Evolutionary conservation across 192 early-diverging fungal genomes (phyloP).

Genomic region (Dispira parvispora): DNA sequence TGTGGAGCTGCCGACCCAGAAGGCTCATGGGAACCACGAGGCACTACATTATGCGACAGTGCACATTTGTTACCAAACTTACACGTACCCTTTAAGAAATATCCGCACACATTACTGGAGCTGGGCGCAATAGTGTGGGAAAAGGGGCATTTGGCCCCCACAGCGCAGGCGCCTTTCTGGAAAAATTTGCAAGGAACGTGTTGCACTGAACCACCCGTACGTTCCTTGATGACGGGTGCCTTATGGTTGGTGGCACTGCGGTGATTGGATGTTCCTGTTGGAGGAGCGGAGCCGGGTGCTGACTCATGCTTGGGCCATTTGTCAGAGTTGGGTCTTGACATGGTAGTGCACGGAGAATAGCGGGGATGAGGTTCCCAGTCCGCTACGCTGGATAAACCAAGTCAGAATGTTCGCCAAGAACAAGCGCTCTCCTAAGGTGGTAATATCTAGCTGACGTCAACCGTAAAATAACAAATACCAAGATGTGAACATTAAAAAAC

Average conservation of each 20-base stretch:
- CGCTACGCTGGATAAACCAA: no score
- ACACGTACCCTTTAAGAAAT: conserved; percentile 12
- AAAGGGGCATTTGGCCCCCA: conserved; percentile 10
- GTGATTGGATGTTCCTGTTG: not conserved
- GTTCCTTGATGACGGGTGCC: not conserved
- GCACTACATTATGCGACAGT: not conserved
- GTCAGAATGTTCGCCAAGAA: no score
- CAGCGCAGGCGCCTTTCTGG: conserved; percentile 2
- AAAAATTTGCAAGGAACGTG: conserved; percentile 14
- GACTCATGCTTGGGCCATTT: not conserved
- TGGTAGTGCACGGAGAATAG: not conserved
- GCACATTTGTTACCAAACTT: conserved; percentile 12
- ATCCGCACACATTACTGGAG: conserved; percentile 2
- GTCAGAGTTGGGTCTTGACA: not conserved
- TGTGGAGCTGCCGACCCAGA: not conserved
- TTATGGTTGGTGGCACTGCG: not conserved
- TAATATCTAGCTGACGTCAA: no score
- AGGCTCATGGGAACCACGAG: not conserved
- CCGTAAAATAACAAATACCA: no score
- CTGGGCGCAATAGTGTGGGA: not conserved
- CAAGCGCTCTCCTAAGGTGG: no score
- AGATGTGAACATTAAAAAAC: no score
- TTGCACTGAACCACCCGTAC: conserved; percentile 8
- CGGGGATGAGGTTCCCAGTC: not conserved
- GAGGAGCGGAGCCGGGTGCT: not conserved